Conservation (phyloP, 2,329 filamentous ascomycete genomes). For the Ceratocystis variospora region DNA sequence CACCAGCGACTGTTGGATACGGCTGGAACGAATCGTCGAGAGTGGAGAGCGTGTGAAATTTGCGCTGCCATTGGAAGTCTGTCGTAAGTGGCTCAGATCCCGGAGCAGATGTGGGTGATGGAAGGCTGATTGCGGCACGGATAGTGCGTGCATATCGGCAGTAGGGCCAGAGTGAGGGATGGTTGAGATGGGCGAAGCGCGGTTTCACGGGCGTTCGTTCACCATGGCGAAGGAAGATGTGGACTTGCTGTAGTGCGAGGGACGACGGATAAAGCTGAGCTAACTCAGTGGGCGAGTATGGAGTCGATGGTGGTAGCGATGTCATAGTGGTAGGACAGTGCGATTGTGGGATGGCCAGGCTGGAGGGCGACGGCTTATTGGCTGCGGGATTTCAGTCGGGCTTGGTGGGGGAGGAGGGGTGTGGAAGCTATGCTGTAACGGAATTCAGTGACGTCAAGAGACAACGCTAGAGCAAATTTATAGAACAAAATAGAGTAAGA, state of each 20-base stretch:
- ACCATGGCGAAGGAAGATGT: conserved; percentile 70
- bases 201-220: conserved; percentile 72
- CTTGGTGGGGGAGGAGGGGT: neutral
- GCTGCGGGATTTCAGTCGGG: neutral
- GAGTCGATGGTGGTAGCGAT: conserved; percentile 55
- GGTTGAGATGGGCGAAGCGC: conserved; percentile 69
- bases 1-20: conserved; percentile 47
- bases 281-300: conserved; percentile 73
- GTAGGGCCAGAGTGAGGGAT: conserved; percentile 73
- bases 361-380: too few species aligned
- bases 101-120: conserved; percentile 25
- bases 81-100: conserved; percentile 24
- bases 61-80: conserved; percentile 32
- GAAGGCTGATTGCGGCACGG: conserved; percentile 29
- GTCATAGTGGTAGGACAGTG: conserved; percentile 47
- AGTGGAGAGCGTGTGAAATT: conserved; percentile 29
- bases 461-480: neutral
- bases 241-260: conserved; percentile 76
- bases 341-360: too few species aligned
- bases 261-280: conserved; percentile 63
- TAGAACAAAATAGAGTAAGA: neutral
- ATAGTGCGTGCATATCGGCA: conserved; percentile 65
- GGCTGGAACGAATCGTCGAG: conserved; percentile 59
- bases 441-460: neutral
- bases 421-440: neutral